Conservation (phyloP, 192 early-diverging fungal genomes). For the Coemansia sp. region DNA sequence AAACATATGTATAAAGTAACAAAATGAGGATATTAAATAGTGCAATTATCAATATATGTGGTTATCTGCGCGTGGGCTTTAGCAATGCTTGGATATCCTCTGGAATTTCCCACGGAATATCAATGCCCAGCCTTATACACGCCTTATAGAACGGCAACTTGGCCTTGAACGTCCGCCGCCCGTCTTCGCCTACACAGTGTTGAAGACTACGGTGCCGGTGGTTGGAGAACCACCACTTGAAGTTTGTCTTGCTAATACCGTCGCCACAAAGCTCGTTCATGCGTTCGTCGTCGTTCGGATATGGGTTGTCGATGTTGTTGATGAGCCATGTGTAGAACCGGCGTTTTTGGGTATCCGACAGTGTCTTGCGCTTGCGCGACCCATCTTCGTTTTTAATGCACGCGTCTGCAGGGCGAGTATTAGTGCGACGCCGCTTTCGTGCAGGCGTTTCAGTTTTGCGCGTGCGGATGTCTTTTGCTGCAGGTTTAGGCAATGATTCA, state of each 20-base stretch:
- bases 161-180: conserved; percentile 18
- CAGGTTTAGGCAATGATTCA: background rate
- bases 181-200: conserved; percentile 7
- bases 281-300: conserved; percentile 26
- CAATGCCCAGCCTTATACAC: conserved; percentile 18
- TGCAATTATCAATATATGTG: background rate
- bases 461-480: background rate
- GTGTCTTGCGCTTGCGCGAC: conserved; percentile 21
- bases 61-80: conserved; percentile 1
- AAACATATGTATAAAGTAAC: conserved; percentile 1
- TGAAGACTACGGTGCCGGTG: conserved; percentile 36
- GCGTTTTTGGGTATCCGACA: conserved; percentile 12
- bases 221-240: conserved; percentile 53
- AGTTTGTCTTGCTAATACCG: conserved; percentile 14
- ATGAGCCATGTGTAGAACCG: conserved; percentile 24
- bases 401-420: background rate
- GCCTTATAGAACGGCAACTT: conserved; percentile 26
- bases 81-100: conserved; percentile 7
- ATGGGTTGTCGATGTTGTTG: conserved; percentile 33
- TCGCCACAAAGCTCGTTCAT: conserved; percentile 10
- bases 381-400: background rate
- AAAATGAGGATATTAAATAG: background rate
- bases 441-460: background rate
- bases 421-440: background rate
- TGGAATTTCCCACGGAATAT: conserved; percentile 26